These are phyloP conservation scores for Moesziomyces antarcticus DNA, from an alignment of 1,284 basidiomycete genomes.

Conservation along the genomic window DNA sequence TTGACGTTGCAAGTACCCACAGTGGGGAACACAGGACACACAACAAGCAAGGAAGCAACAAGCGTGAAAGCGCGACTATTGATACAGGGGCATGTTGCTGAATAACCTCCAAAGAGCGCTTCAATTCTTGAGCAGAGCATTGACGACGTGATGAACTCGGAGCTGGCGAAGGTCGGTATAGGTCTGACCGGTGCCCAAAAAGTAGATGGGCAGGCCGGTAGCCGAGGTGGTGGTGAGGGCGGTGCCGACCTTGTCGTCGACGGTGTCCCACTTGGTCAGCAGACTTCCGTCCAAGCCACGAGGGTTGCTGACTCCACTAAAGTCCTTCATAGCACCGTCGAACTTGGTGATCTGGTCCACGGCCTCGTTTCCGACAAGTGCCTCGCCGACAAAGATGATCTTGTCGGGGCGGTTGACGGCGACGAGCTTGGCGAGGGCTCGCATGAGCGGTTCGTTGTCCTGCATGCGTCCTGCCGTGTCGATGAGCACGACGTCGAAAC, in stretches of 20 bases:
- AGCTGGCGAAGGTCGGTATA: constrained; percentile 66
- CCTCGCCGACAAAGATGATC: constrained; percentile 67
- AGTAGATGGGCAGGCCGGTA: constrained; percentile 66
- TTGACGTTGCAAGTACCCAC: too few species aligned
- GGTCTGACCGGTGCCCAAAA: constrained; percentile 66
- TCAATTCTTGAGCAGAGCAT: constrained; percentile 64
- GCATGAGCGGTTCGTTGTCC: constrained; percentile 68
- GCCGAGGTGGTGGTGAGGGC: constrained; percentile 63
- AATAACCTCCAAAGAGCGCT: neutral
- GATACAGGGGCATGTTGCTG: neutral
- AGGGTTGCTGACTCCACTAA: constrained; percentile 62
- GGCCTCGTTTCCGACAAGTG: constrained; percentile 67
- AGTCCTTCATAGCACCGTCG: constrained; percentile 64
- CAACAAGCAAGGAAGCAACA: too few species aligned
- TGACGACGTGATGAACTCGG: constrained; percentile 65
- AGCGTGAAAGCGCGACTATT: neutral
- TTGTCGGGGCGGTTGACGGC: constrained; percentile 65
- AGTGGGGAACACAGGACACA: too few species aligned
- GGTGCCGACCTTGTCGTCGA: constrained; percentile 67
- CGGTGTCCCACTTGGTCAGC: constrained; percentile 67
- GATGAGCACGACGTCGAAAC: constrained; percentile 66
- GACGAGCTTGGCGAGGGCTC: constrained; percentile 65
- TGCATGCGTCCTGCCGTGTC: constrained; percentile 68
- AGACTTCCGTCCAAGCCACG: constrained; percentile 65
- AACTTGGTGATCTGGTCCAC: constrained; percentile 67